Percentiles rank a stretch among this genome's conserved stretches.
These are phyloP conservation scores for Podila epigama DNA, from an alignment of 192 early-diverging fungal species.

Conservation along the genomic window DNA sequence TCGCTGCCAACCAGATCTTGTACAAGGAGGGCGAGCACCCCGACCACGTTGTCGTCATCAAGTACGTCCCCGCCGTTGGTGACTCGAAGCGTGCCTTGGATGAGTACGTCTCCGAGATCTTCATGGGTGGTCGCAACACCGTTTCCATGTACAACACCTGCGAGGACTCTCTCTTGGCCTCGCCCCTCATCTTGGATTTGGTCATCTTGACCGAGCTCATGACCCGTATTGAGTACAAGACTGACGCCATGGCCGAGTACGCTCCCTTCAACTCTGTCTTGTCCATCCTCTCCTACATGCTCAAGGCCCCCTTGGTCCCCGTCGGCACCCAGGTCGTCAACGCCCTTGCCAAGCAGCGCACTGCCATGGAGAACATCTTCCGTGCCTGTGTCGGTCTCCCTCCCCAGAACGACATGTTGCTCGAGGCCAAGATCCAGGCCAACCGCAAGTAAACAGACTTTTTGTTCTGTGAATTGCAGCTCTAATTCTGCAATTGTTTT, in stretches of 20 bases:
- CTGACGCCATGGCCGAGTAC: conserved; percentile 76
- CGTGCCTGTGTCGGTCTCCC: conserved; percentile 95
- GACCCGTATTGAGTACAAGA: conserved; percentile 94
- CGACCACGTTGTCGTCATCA: conserved; percentile 93
- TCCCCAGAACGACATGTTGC: conserved; percentile 96
- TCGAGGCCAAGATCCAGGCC: conserved; percentile 80
- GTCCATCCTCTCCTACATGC: conserved; percentile 90
- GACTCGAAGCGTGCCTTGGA: conserved; percentile 98
- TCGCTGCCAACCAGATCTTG: conserved; percentile 90
- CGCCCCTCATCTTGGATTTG: conserved; percentile 96
- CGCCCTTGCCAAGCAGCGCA: conserved; percentile 93
- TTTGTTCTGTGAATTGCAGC: no score
- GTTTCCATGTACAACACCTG: conserved; percentile 99
- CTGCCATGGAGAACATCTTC: conserved; percentile 98
- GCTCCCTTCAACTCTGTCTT: conserved; percentile 94
- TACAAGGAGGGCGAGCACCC: conserved; percentile 82
- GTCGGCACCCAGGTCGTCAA: conserved; percentile 96
- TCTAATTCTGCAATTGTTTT: not conserved
- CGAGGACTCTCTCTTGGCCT: conserved; percentile 98
- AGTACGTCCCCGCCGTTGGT: conserved; percentile 96
- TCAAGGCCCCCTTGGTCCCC: conserved; percentile 97
- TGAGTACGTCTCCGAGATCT: conserved; percentile 98
- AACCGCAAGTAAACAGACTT: conserved; percentile 38
- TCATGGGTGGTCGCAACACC: conserved; percentile 95
- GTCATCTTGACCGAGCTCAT: conserved; percentile 96